A percentile compares a stretch with the other conserved stretches of the same genome.
Conservation (phyloP, 805 yeast species). For the Hanseniaspora occidentalis region DNA sequence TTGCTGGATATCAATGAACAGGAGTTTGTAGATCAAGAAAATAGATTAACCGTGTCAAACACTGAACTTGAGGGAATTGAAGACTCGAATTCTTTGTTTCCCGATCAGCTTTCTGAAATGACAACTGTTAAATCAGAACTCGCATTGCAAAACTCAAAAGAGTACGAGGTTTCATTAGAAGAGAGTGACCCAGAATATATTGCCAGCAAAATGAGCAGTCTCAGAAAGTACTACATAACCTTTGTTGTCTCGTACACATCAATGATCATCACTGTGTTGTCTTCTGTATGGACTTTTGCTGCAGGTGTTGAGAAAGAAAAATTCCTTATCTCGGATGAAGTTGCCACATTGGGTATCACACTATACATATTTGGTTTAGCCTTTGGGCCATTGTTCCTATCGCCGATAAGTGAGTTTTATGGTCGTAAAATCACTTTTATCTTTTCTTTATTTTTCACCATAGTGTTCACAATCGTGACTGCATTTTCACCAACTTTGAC, state of each 20-base stretch:
- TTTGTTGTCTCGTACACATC: constrained; percentile 41
- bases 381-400: constrained; percentile 48
- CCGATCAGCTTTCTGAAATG: no score
- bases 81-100: no score
- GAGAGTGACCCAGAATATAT: no score
- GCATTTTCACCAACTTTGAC: constrained; percentile 51
- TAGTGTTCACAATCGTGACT: constrained; percentile 39
- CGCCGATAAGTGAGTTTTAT: constrained; percentile 56
- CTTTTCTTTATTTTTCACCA: constrained; percentile 47
- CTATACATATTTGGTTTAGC: constrained; percentile 64
- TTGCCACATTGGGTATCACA: constrained; percentile 43
- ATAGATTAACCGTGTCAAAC: no score
- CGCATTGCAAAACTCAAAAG: no score
- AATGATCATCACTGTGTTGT: constrained; percentile 52
- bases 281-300: constrained; percentile 58
- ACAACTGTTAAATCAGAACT: no score
- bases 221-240: constrained; percentile 49
- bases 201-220: no score
- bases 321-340: constrained; percentile 43
- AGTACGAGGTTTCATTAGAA: no score
- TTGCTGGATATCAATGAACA: no score
- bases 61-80: no score
- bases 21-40: no score
- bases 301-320: constrained; percentile 34
- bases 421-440: constrained; percentile 52